Evolutionary conservation across 208 protist species (phyloP), one percentile per base, ranked within the genome.

Genomic region (Phytomonas sp.): DNA sequence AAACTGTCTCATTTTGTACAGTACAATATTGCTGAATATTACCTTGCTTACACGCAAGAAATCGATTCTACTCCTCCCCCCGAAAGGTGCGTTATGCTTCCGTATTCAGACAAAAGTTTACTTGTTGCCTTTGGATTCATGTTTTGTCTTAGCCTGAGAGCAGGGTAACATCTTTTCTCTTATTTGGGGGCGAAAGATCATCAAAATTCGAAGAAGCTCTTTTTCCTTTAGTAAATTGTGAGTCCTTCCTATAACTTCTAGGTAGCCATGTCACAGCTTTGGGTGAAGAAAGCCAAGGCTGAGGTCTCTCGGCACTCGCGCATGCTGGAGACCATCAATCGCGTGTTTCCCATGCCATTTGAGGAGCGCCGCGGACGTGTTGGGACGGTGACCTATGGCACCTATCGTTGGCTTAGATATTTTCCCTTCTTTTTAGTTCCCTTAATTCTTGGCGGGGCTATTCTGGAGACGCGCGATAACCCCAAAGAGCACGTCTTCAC

Each of bases 401-500:
- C 87, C 29, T 95, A 87, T 73, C 78, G 84, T 51, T 95, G 87
- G 86, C 61, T 91, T 71, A 83, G 90, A 30, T 93, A 91, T 73
- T 88, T 93, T 34, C 87, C 87, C 4, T 67, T 93, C 30, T 43
- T 93, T 40, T 76, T 93, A 20, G 82, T 89, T 23, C 90, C 90
- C 15, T 66, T 80, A 13, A 73, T 95, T 26, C 32, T 93, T 32
- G 37, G 76, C 15, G 90, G 87, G 2, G 73, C 71, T 28, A 85
- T 95, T 60, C 72, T 93, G 3, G 87, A 95, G 73, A 83, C 90
- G 13, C 85, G 90, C 37, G 87, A 93, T 66, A 88, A 90, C 62
- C 90, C 90, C 9, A 84, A 93, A 46, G 90, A 95, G 68, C 82
- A 95, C 76, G 83, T 93, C 62, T 93, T 95, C 66, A 93, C 87